A percentile compares a stretch with the other conserved stretches of the same genome.
Evolutionary conservation across 495 filamentous ascomycete species (phyloP).

Genomic region (Lepidopterella palustris): DNA sequence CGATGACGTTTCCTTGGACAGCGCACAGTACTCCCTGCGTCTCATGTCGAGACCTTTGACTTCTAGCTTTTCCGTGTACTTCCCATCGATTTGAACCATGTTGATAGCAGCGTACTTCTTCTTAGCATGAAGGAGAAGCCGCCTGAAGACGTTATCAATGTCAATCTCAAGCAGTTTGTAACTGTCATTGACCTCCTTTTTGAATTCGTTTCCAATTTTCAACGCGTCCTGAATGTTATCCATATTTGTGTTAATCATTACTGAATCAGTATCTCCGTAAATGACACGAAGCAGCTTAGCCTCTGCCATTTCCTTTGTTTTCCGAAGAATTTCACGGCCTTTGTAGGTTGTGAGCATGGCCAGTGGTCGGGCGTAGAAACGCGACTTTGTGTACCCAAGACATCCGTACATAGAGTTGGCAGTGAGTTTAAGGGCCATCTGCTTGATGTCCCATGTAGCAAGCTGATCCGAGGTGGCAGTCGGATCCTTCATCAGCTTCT

Average conservation of each 20-base stretch:
- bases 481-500: conserved; percentile 93
- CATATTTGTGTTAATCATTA: conserved; percentile 99
- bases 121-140: conserved; percentile 90
- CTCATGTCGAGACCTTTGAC: conserved; percentile 99
- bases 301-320: conserved; percentile 91
- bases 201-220: conserved; percentile 78
- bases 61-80: conserved; percentile 88
- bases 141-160: conserved; percentile 94
- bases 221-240: conserved; percentile 87
- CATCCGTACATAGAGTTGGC: conserved; percentile 99
- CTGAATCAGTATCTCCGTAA: conserved; percentile 97
- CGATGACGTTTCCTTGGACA: conserved; percentile 88
- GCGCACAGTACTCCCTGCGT: conserved; percentile 86
- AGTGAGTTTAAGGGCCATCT: conserved; percentile 91
- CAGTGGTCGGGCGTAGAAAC: conserved; percentile 91
- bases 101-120: conserved; percentile 99
- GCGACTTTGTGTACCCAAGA: conserved; percentile 88
- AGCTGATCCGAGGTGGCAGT: conserved; percentile 78
- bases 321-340: conserved; percentile 92
- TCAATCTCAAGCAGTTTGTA: conserved; percentile 93
- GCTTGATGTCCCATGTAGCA: conserved; percentile 96
- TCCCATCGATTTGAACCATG: conserved; percentile 80
- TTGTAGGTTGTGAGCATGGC: conserved; percentile 96
- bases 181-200: conserved; percentile 74
- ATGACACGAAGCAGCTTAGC: conserved; percentile 83